Conservation (phyloP, 2,329 filamentous ascomycete species). For the Chalara sp. region DNA sequence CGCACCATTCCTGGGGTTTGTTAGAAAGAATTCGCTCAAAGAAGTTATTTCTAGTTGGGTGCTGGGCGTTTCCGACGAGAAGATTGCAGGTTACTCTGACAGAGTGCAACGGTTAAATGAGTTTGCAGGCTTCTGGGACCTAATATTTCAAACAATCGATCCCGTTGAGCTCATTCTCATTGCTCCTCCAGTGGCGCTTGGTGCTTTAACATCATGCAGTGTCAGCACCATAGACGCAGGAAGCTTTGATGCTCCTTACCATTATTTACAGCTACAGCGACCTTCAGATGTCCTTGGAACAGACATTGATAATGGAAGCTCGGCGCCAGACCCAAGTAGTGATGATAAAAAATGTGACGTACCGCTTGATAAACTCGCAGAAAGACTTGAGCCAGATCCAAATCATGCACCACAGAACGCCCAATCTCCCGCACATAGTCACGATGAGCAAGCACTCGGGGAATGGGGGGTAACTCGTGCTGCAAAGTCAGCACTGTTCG, state of each 20-base stretch:
- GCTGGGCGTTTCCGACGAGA: slow-evolving; percentile 15
- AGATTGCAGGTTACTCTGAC: slow-evolving; percentile 10
- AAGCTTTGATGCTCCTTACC: slow-evolving; percentile 57
- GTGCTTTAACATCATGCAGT: slow-evolving; percentile 49
- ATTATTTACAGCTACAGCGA: slow-evolving; percentile 45
- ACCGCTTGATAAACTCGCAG: too few species aligned
- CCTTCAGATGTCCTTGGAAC: neutral
- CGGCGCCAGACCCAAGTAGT: neutral
- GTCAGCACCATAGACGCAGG: slow-evolving; percentile 52
- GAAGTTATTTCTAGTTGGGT: slow-evolving; percentile 37
- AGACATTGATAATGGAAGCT: neutral
- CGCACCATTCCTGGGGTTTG: slow-evolving; percentile 28
- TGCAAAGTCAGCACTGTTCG: slow-evolving; percentile 12
- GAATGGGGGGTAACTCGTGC: neutral
- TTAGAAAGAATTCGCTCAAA: slow-evolving; percentile 25
- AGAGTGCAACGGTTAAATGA: slow-evolving; percentile 1
- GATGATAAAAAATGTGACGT: too few species aligned
- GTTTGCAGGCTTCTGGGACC: slow-evolving; percentile 42
- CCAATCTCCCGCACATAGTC: too few species aligned
- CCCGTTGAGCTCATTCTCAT: slow-evolving; percentile 48
- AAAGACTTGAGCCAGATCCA: too few species aligned
- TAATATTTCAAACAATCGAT: slow-evolving; percentile 46
- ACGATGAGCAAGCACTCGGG: too few species aligned
- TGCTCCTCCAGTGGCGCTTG: slow-evolving; percentile 56
- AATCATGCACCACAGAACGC: too few species aligned